A percentile compares a stretch with the other conserved stretches of the same genome.
phyloP scores from a whole-genome alignment of 2,329 filamentous ascomycete genomes.

The Nemania diffusa region DNA sequence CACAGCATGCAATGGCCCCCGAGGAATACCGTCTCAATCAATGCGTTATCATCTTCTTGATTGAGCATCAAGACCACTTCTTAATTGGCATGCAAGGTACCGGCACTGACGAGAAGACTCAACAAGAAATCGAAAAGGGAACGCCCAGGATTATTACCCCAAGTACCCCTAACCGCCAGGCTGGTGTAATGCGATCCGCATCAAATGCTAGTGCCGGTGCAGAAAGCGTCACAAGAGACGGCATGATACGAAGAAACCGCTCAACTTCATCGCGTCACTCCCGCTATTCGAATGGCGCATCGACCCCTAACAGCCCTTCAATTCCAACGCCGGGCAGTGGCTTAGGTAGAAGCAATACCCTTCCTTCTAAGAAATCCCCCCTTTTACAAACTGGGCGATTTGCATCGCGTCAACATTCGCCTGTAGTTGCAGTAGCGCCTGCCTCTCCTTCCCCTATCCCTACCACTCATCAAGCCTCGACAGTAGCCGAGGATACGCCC shows the following conservation, averaged over 20 bases:
- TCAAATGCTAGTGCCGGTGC: slow-evolving; percentile 91
- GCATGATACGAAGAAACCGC: slow-evolving; percentile 83
- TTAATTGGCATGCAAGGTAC: slow-evolving; percentile 98
- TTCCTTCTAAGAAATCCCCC: slow-evolving; percentile 90
- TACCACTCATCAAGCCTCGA: slow-evolving; percentile 47
- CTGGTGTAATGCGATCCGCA: slow-evolving; percentile 75
- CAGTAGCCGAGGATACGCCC: slow-evolving; percentile 48
- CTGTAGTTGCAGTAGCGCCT: slow-evolving; percentile 52
- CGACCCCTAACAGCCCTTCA: slow-evolving; percentile 74
- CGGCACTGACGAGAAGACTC: slow-evolving; percentile 87
- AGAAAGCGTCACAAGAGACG: slow-evolving; percentile 85
- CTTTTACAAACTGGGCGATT: slow-evolving; percentile 75
- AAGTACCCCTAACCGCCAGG: slow-evolving; percentile 64
- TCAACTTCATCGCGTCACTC: slow-evolving; percentile 93
- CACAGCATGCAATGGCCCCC: slow-evolving; percentile 93
- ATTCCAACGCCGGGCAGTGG: slow-evolving; percentile 66
- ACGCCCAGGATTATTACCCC: slow-evolving; percentile 65
- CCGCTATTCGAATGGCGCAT: slow-evolving; percentile 75
- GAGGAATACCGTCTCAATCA: slow-evolving; percentile 95
- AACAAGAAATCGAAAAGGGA: slow-evolving; percentile 74
- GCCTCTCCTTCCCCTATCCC: slow-evolving; percentile 63
- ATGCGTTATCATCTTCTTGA: slow-evolving; percentile 96
- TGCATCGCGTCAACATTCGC: slow-evolving; percentile 54
- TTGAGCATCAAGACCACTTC: slow-evolving; percentile 98
- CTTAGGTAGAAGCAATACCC: slow-evolving; percentile 80